Conservation (phyloP, 257 asterid species). For the Solanum arcanum region DNA sequence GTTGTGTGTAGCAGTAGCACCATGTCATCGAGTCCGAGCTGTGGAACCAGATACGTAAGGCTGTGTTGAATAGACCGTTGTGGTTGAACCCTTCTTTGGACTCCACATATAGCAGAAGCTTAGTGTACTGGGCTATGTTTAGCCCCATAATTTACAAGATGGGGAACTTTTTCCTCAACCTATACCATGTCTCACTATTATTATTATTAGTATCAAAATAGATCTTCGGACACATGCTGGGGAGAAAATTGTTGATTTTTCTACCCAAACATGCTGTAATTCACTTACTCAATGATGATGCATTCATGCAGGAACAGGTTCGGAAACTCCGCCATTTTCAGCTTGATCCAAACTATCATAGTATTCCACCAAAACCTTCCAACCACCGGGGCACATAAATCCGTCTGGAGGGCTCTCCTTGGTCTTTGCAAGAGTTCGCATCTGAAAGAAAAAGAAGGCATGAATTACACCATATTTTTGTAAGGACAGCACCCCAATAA, state of each 20-base stretch:
- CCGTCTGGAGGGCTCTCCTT: conserved; percentile 83
- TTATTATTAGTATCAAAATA: not conserved
- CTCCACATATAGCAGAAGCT: not conserved
- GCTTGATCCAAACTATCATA: conserved; percentile 52
- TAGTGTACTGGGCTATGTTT: not conserved
- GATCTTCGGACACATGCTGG: not conserved
- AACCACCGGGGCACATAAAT: conserved; percentile 94
- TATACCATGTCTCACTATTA: not conserved
- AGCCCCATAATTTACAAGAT: not conserved
- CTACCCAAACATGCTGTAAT: not conserved
- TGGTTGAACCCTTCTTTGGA: not conserved
- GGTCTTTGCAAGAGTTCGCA: conserved; percentile 85
- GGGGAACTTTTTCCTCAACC: not conserved
- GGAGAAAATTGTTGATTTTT: not conserved
- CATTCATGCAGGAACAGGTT: conserved; percentile 45
- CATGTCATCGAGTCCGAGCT: not conserved
- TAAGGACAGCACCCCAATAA: not conserved
- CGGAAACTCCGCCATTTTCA: conserved; percentile 43
- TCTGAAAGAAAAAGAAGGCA: conserved; percentile 20
- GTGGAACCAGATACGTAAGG: not conserved
- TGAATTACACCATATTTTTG: not conserved
- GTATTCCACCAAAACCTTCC: conserved; percentile 89
- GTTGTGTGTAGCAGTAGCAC: not conserved
- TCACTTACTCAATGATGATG: not conserved
- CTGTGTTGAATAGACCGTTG: not conserved